Evolutionary conservation across 1,284 basidiomycete genomes (phyloP).

Genomic region (Omphalotus olearius): DNA sequence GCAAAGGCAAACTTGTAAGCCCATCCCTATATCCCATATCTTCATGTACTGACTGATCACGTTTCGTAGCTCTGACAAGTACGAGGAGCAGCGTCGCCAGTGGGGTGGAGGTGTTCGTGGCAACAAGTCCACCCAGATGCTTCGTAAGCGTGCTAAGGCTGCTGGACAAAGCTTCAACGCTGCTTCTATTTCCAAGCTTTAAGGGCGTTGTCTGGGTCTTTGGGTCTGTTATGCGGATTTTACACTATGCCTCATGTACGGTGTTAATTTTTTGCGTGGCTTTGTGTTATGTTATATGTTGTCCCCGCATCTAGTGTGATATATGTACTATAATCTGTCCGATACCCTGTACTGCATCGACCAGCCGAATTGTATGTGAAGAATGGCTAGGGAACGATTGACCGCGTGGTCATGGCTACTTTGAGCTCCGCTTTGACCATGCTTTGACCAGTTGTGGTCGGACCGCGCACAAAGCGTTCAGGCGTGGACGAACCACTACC

Average conservation of each 20-base stretch:
- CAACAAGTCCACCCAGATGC: constrained; percentile 89
- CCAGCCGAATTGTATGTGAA: too few relatives aligned
- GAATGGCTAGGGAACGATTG: too few relatives aligned
- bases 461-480: too few relatives aligned
- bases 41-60: constrained; percentile 6
- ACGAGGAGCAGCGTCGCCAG: constrained; percentile 85
- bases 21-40: constrained; percentile 23
- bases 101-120: constrained; percentile 98
- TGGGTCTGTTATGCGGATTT: not conserved
- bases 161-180: constrained; percentile 61
- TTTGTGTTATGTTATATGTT: too few relatives aligned
- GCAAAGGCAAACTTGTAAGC: constrained; percentile 98
- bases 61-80: constrained; percentile 81
- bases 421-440: too few relatives aligned
- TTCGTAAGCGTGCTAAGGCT: constrained; percentile 93
- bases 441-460: too few relatives aligned
- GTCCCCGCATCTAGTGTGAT: too few relatives aligned
- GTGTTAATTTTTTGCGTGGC: too few relatives aligned
- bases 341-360: too few relatives aligned
- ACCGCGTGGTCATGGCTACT: too few relatives aligned
- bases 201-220: constrained; percentile 14
- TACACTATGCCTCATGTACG: not conserved
- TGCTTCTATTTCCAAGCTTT: constrained; percentile 61
- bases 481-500: too few relatives aligned
- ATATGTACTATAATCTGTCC: too few relatives aligned